Conservation (phyloP, 2,329 filamentous ascomycete genomes). For the Rhinocladiella similis region DNA sequence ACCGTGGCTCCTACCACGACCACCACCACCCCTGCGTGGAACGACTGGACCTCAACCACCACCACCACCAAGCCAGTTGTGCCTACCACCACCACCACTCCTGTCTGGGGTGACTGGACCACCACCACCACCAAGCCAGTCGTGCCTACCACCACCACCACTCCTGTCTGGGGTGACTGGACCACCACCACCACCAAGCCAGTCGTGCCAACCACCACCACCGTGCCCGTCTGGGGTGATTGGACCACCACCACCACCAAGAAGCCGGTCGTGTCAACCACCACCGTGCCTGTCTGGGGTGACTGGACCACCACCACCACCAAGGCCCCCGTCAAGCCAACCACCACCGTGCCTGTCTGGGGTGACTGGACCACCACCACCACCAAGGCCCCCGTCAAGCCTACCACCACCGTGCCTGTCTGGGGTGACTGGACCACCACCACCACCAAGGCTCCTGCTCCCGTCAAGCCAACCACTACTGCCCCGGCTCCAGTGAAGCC, state of each 20-base stretch:
- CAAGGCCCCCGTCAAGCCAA: not conserved
- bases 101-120: constrained; percentile 8
- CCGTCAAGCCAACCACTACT: constrained; percentile 2
- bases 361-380: not conserved
- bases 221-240: not conserved
- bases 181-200: constrained; percentile 3
- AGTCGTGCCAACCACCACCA: not conserved
- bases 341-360: not conserved
- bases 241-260: not conserved
- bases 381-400: not conserved
- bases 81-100: constrained; percentile 13
- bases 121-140: constrained; percentile 9
- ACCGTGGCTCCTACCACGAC: constrained; percentile 45
- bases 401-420: not conserved
- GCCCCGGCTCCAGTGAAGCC: not conserved
- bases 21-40: constrained; percentile 30
- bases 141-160: not conserved
- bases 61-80: constrained; percentile 4
- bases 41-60: constrained; percentile 16
- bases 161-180: constrained; percentile 5
- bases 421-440: not conserved
- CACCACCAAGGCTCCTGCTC: not conserved
- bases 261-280: not conserved
- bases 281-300: not conserved
- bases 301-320: constrained; percentile 2